A percentile compares a stretch with the other conserved stretches of the same genome.
Conservation (phyloP, 768 basidiomycete species). For the Candolleomyces aberdarensis region DNA sequence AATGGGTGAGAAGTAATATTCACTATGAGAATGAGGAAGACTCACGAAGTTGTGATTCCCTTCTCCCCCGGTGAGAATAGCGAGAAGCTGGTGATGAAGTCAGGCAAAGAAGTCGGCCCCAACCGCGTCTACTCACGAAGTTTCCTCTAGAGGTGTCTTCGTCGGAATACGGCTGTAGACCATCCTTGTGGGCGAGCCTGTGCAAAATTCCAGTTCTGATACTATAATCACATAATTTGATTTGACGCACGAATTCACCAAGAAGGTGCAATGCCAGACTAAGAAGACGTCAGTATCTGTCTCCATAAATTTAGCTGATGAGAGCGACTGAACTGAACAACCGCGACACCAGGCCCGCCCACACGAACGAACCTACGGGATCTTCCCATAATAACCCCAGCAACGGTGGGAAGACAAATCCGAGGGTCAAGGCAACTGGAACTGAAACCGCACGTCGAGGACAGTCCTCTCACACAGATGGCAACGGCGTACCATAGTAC, state of each 20-base stretch:
- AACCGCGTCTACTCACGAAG: constrained; percentile 41
- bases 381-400: constrained; percentile 64
- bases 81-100: constrained; percentile 46
- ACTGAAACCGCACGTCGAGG: constrained; percentile 32
- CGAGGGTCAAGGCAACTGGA: constrained; percentile 55
- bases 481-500: constrained; percentile 47
- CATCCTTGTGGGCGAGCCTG: constrained; percentile 79
- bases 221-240: not conserved
- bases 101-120: not conserved
- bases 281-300: not conserved
- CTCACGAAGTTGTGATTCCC: constrained; percentile 77
- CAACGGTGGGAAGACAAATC: constrained; percentile 54
- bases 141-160: constrained; percentile 78
- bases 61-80: constrained; percentile 70
- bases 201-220: not conserved
- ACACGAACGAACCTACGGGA: constrained; percentile 62
- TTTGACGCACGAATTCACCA: constrained; percentile 61
- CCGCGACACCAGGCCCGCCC: constrained; percentile 64
- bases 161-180: constrained; percentile 76
- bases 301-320: not conserved
- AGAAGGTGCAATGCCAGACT: constrained; percentile 75
- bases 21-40: not conserved
- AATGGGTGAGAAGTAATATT: not conserved
- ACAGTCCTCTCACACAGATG: not conserved
- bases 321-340: constrained; percentile 47